phyloP scores from a whole-genome alignment of 768 basidiomycete species.

The Agaricus bisporus region DNA sequence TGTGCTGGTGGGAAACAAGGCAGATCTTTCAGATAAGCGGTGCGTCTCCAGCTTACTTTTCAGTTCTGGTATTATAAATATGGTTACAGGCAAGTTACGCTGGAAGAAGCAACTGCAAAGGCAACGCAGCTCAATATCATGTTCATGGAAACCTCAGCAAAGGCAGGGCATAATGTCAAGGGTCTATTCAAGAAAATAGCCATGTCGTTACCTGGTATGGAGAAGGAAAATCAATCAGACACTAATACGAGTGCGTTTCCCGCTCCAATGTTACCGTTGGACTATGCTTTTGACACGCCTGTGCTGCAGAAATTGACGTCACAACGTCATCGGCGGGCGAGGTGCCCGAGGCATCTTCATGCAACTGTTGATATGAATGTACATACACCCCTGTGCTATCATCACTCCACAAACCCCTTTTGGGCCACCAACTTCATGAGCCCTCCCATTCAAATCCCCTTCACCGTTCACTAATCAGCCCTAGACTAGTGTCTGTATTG shows the following conservation, averaged over 20 bases:
- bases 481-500: conserved; percentile 3
- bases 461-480: conserved; percentile 12
- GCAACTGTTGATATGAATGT: conserved; percentile 55
- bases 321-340: conserved; percentile 62
- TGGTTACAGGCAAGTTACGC: conserved; percentile 83
- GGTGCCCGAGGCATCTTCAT: conserved; percentile 83
- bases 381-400: conserved; percentile 8
- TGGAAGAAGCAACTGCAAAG: conserved; percentile 93
- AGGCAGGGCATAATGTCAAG: conserved; percentile 99
- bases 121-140: conserved; percentile 88
- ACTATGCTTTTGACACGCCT: conserved; percentile 7
- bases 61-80: not conserved
- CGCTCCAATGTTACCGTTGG: conserved; percentile 9
- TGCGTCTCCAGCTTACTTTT: conserved; percentile 30
- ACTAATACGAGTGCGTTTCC: conserved; percentile 42
- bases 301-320: conserved; percentile 79
- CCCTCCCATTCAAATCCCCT: not conserved
- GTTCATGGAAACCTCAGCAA: conserved; percentile 99
- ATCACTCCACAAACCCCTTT: conserved; percentile 14
- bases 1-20: conserved; percentile 98
- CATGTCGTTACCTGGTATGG: conserved; percentile 95
- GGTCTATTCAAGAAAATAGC: conserved; percentile 99
- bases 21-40: conserved; percentile 98
- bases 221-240: conserved; percentile 65
- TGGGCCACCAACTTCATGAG: not conserved